Evolutionary conservation across 208 protist genomes (phyloP).

Genomic region (Tetramitus jugosus): DNA sequence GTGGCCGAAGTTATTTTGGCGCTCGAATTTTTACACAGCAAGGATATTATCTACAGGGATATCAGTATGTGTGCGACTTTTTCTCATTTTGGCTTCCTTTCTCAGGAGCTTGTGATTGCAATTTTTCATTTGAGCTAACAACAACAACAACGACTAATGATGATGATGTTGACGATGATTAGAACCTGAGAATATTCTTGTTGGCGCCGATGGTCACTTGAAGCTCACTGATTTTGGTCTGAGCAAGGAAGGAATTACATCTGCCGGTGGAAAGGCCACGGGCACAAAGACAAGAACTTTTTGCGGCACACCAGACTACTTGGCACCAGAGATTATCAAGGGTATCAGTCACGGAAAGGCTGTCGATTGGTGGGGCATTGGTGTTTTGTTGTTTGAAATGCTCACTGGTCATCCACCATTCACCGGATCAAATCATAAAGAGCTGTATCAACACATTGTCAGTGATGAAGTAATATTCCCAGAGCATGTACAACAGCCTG

Average conservation of each 20-base stretch:
- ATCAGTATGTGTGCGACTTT: slow-evolving; percentile 34
- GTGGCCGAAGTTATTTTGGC: slow-evolving; percentile 74
- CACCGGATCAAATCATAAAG: slow-evolving; percentile 22
- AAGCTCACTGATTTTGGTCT: slow-evolving; percentile 75
- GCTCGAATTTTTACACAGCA: slow-evolving; percentile 69
- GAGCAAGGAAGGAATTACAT: slow-evolving; percentile 15
- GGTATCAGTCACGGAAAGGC: slow-evolving; percentile 60
- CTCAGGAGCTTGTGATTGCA: background rate
- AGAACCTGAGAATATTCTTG: slow-evolving; percentile 74
- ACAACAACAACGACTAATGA: background rate
- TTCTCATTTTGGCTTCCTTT: no score
- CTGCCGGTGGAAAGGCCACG: slow-evolving; percentile 41
- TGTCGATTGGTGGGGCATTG: slow-evolving; percentile 89
- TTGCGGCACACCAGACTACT: slow-evolving; percentile 83
- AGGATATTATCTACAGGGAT: slow-evolving; percentile 79
- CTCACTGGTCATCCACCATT: slow-evolving; percentile 60
- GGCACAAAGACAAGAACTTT: slow-evolving; percentile 60
- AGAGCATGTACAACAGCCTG: slow-evolving; percentile 11
- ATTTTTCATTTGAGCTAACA: background rate
- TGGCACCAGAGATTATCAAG: slow-evolving; percentile 79
- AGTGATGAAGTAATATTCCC: background rate
- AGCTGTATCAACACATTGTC: slow-evolving; percentile 37
- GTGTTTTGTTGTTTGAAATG: slow-evolving; percentile 87
- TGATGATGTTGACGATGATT: no score
- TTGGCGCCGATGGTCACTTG: slow-evolving; percentile 64